phyloP scores from a whole-genome alignment of 31 red algal genomes.

The Endocladia muricata region DNA sequence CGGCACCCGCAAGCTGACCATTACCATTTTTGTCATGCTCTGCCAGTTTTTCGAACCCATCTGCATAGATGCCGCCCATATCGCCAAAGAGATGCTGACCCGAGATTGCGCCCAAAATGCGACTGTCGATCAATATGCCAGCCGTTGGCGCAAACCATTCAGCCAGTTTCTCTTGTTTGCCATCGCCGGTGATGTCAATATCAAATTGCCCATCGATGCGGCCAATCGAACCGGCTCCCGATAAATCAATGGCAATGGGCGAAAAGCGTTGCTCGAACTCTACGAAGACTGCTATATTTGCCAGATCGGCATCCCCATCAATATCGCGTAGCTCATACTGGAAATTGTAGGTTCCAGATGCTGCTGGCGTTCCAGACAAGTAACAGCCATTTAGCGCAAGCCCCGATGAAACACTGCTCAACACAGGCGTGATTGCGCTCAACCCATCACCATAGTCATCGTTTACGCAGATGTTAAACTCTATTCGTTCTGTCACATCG shows the following conservation, averaged over 20 bases:
- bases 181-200: neutral
- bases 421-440: too few species aligned
- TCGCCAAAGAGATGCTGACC: conserved; percentile 8
- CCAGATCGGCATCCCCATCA: too few species aligned
- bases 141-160: conserved; percentile 5
- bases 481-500: too few species aligned
- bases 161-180: neutral
- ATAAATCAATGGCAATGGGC: conserved; percentile 7
- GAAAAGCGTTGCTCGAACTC: too few species aligned
- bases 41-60: neutral
- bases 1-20: neutral
- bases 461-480: too few species aligned
- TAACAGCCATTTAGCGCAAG: too few species aligned
- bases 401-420: too few species aligned
- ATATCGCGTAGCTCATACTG: too few species aligned
- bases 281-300: too few species aligned
- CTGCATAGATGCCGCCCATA: neutral
- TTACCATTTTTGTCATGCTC: neutral
- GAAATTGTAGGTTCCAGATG: too few species aligned
- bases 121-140: neutral
- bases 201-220: neutral
- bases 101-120: neutral
- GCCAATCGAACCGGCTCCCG: neutral
- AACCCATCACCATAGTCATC: too few species aligned
- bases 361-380: too few species aligned